phyloP scores from a whole-genome alignment of 345 rosid genomes.

The Nasturtium officinale region DNA sequence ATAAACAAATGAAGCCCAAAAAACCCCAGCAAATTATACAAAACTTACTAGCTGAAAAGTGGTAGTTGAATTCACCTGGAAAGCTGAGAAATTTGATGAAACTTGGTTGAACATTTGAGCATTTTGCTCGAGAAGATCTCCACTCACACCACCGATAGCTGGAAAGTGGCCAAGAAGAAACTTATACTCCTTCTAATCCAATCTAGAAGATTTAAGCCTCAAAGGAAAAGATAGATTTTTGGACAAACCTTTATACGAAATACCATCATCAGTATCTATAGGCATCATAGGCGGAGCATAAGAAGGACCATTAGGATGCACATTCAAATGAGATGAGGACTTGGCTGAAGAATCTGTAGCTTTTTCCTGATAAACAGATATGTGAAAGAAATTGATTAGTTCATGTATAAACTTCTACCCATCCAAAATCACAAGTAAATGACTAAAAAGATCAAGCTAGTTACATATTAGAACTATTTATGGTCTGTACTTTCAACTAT shows the following conservation, averaged over 20 bases:
- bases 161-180: constrained; percentile 34
- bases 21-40: not conserved
- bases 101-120: constrained; percentile 74
- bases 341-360: constrained; percentile 65
- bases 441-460: not conserved
- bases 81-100: constrained; percentile 64
- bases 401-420: constrained; percentile 3
- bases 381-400: not conserved
- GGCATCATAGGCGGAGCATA: constrained; percentile 65
- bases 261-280: constrained; percentile 72
- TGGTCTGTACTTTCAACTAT: not conserved
- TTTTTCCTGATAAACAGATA: constrained; percentile 61
- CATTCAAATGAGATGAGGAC: constrained; percentile 61
- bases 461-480: not conserved
- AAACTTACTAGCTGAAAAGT: constrained; percentile 20
- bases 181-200: constrained; percentile 4
- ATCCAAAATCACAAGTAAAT: constrained; percentile 22
- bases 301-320: constrained; percentile 68
- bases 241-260: constrained; percentile 65
- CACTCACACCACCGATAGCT: constrained; percentile 76
- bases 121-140: constrained; percentile 79
- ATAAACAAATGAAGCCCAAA: constrained; percentile 13
- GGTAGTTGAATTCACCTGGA: constrained; percentile 56
- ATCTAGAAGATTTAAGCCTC: not conserved
- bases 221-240: not conserved